phyloP scores from a whole-genome alignment of 768 basidiomycete species.

The Clitopilus hobsonii region DNA sequence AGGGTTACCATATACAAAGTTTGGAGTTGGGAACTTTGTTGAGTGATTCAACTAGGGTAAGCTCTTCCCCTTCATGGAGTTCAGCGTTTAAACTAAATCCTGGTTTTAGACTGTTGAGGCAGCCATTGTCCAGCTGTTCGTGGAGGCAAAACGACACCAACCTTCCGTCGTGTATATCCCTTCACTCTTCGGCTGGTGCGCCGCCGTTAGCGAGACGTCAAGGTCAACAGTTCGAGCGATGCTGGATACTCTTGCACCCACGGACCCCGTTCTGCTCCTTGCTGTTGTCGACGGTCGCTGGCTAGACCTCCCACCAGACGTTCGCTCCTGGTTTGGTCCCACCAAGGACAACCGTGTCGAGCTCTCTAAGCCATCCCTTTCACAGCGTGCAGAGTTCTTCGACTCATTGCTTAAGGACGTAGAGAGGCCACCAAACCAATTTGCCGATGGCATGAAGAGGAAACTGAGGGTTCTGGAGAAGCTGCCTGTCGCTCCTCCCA shows the following conservation, averaged over 20 bases:
- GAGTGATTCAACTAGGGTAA: constrained; percentile 83
- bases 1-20: constrained; percentile 94
- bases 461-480: constrained; percentile 81
- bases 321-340: constrained; percentile 87
- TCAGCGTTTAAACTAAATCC: background rate
- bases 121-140: constrained; percentile 89
- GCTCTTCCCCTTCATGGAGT: constrained; percentile 18
- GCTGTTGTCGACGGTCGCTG: constrained; percentile 83
- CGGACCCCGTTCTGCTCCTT: constrained; percentile 90
- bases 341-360: constrained; percentile 71
- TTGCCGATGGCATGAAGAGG: constrained; percentile 84
- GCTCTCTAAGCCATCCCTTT: constrained; percentile 44
- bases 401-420: constrained; percentile 65
- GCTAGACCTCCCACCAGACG: constrained; percentile 69
- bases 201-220: constrained; percentile 78
- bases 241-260: constrained; percentile 86
- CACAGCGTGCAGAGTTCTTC: constrained; percentile 75
- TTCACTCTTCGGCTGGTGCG: constrained; percentile 80
- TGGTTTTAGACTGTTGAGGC: constrained; percentile 75
- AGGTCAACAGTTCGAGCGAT: constrained; percentile 84
- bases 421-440: constrained; percentile 74
- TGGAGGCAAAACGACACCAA: constrained; percentile 95
- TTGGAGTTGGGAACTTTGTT: constrained; percentile 87
- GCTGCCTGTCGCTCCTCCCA: constrained; percentile 83
- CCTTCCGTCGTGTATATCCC: constrained; percentile 96